These are phyloP conservation scores for Graphium sp. DNA, from an alignment of 2,329 filamentous ascomycete genomes.

Conservation along the genomic window DNA sequence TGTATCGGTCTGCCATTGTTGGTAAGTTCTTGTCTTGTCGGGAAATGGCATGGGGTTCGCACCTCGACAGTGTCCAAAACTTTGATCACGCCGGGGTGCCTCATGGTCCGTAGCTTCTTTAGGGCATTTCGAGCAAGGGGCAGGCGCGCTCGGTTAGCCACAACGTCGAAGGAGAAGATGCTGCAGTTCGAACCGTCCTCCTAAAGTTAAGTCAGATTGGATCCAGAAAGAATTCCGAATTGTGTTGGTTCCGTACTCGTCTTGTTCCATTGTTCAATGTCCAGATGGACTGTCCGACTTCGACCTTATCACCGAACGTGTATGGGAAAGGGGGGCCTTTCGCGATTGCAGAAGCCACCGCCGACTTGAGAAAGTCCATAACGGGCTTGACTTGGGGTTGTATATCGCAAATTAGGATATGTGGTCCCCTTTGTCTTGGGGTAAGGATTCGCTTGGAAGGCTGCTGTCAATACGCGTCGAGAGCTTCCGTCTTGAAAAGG, in stretches of 20 bases:
- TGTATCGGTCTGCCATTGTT: constrained; percentile 55
- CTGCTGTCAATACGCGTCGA: no score
- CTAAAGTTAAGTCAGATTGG: constrained; percentile 25
- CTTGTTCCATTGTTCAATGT: constrained; percentile 89
- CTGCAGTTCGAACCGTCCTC: constrained; percentile 90
- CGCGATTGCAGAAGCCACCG: constrained; percentile 89
- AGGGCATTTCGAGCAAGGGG: constrained; percentile 86
- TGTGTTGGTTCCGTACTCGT: constrained; percentile 47
- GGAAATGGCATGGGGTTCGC: constrained; percentile 4
- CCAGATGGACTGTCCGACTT: constrained; percentile 90
- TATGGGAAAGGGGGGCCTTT: constrained; percentile 90
- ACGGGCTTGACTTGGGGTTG: no score
- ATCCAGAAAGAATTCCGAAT: neutral
- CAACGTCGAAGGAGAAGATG: constrained; percentile 90
- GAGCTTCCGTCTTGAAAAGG: no score
- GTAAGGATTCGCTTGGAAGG: no score
- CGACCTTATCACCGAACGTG: constrained; percentile 80
- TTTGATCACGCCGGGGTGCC: constrained; percentile 88
- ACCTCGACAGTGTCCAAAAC: constrained; percentile 91
- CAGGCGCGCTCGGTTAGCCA: constrained; percentile 61
- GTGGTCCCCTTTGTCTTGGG: no score
- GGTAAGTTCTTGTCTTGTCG: neutral
- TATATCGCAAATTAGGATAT: no score
- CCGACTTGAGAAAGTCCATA: constrained; percentile 99
- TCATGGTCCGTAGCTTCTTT: constrained; percentile 80